phyloP scores from a whole-genome alignment of 768 basidiomycete species.

The Stropharia rugosoannulata region DNA sequence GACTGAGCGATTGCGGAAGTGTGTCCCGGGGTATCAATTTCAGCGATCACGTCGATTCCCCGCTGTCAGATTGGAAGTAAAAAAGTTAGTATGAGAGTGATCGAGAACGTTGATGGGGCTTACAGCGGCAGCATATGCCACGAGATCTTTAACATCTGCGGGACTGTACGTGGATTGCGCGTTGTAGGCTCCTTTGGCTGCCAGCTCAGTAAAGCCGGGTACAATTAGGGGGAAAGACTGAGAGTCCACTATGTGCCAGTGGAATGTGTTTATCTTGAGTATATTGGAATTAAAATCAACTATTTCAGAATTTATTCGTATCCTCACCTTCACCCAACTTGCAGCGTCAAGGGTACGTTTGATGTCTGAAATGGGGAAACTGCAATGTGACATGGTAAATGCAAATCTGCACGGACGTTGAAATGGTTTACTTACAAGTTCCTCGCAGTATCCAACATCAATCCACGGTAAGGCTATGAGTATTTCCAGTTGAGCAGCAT shows the following conservation, averaged over 20 bases:
- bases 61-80: slow-evolving; percentile 36
- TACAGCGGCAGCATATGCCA: slow-evolving; percentile 70
- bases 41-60: slow-evolving; percentile 73
- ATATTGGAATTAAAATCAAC: not conserved
- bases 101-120: slow-evolving; percentile 20
- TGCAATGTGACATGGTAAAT: slow-evolving; percentile 17
- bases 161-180: slow-evolving; percentile 48
- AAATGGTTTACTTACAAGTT: slow-evolving; percentile 51
- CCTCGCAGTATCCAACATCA: slow-evolving; percentile 79
- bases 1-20: slow-evolving; percentile 65
- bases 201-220: slow-evolving; percentile 57
- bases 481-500: not conserved
- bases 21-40: slow-evolving; percentile 87
- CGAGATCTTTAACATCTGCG: slow-evolving; percentile 55
- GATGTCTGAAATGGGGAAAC: slow-evolving; percentile 64
- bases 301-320: not conserved
- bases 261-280: slow-evolving; percentile 66
- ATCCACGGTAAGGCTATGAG: slow-evolving; percentile 65
- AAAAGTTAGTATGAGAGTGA: not conserved
- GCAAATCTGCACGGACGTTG: not conserved
- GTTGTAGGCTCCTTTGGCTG: slow-evolving; percentile 69
- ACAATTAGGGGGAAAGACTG: slow-evolving; percentile 79
- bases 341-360: slow-evolving; percentile 73
- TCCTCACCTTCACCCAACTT: slow-evolving; percentile 66
- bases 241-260: slow-evolving; percentile 85